These are phyloP conservation scores for Linnemannia elongata DNA, from an alignment of 192 early-diverging fungal species.

Conservation along the genomic window DNA sequence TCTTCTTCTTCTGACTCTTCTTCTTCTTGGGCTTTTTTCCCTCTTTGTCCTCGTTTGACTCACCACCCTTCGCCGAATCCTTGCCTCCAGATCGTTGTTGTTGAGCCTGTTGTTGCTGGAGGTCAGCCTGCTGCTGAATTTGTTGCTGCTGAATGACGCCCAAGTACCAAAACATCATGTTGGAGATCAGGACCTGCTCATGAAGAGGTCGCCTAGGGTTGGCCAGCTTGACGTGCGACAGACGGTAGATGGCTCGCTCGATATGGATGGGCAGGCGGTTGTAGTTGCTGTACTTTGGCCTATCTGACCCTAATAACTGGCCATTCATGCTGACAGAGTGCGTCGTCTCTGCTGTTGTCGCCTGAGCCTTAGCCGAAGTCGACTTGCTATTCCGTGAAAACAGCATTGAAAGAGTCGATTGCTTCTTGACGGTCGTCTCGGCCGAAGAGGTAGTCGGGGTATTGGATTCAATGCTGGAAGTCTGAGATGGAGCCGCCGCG, in stretches of 20 bases:
- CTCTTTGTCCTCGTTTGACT: slow-evolving; percentile 30
- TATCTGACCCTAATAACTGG: slow-evolving; percentile 29
- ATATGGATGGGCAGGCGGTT: slow-evolving; percentile 80
- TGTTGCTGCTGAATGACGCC: slow-evolving; percentile 74
- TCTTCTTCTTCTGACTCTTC: slow-evolving; percentile 54
- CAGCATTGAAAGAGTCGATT: slow-evolving; percentile 52
- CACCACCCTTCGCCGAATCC: slow-evolving; percentile 10
- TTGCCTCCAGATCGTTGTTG: slow-evolving; percentile 30
- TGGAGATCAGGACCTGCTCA: slow-evolving; percentile 83
- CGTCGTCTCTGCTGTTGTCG: slow-evolving; percentile 28
- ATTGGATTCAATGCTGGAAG: slow-evolving; percentile 19
- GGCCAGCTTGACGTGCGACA: slow-evolving; percentile 81
- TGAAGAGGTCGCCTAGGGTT: slow-evolving; percentile 80
- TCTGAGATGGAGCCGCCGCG: background rate
- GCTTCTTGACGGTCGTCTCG: slow-evolving; percentile 31
- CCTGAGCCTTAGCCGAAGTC: slow-evolving; percentile 39
- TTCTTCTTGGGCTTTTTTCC: slow-evolving; percentile 34
- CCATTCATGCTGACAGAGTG: slow-evolving; percentile 15
- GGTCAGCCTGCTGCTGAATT: slow-evolving; percentile 37
- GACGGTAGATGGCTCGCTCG: slow-evolving; percentile 81
- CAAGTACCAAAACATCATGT: slow-evolving; percentile 89
- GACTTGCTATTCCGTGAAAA: slow-evolving; percentile 56
- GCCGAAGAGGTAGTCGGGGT: slow-evolving; percentile 9
- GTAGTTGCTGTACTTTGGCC: slow-evolving; percentile 69
- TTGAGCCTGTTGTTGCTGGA: slow-evolving; percentile 53